Conservation (phyloP, 306 rosid species). For the Glycyrrhiza uralensis region DNA sequence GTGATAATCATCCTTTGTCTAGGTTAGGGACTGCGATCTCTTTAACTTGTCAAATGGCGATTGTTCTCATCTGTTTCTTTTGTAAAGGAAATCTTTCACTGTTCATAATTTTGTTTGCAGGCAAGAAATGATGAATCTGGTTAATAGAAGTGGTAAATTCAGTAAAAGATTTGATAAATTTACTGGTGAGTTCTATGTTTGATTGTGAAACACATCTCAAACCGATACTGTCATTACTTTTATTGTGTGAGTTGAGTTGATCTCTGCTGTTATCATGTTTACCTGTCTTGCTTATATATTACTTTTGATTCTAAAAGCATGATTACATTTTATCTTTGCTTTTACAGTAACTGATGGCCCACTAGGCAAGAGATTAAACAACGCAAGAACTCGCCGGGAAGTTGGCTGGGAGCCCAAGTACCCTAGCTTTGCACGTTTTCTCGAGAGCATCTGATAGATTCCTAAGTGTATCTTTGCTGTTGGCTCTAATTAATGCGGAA, state of each 20-base stretch:
- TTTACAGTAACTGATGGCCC: conserved; percentile 70
- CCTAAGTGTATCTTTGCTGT: neutral
- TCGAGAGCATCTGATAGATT: conserved; percentile 41
- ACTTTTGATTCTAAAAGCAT: neutral
- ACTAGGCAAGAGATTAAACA: conserved; percentile 83
- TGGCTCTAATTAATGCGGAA: neutral
- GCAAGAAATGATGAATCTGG: conserved; percentile 89
- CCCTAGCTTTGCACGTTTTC: conserved; percentile 69
- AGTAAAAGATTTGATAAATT: conserved; percentile 64
- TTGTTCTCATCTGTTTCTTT: neutral
- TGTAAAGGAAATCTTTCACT: conserved; percentile 6
- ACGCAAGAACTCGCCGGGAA: conserved; percentile 66
- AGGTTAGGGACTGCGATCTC: conserved; percentile 48
- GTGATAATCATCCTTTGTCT: conserved; percentile 90
- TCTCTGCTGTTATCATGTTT: neutral
- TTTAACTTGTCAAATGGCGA: neutral
- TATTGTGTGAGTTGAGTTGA: neutral
- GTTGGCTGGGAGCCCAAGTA: conserved; percentile 90
- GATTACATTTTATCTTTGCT: neutral
- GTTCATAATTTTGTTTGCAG: conserved; percentile 47
- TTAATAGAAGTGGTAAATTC: conserved; percentile 75
- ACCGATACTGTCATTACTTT: neutral
- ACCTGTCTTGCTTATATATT: neutral
- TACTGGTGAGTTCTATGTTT: conserved; percentile 52
- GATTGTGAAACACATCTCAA: neutral